These are phyloP conservation scores for Lophium mytilinum DNA, from an alignment of 495 filamentous ascomycete species.

Conservation along the genomic window DNA sequence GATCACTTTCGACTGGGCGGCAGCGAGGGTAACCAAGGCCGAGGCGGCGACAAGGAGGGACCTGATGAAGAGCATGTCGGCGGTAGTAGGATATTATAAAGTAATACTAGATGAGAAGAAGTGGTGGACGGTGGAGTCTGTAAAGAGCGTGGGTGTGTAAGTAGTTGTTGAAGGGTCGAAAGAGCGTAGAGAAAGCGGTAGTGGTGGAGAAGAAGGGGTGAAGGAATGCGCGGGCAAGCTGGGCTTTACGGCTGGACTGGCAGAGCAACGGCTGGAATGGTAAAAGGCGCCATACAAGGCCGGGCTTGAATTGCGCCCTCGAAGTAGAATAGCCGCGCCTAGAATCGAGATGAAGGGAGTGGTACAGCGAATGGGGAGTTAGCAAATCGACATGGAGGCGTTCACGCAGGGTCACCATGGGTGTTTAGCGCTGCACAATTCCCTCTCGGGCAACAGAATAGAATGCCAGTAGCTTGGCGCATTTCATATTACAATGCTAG, in stretches of 20 bases:
- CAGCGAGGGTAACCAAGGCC: conserved; percentile 24
- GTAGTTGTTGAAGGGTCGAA: conserved; percentile 1
- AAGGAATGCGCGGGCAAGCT: conserved; percentile 16
- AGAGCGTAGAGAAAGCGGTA: conserved; percentile 14
- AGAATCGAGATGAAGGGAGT: too few relatives aligned
- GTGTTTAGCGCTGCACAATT: not conserved
- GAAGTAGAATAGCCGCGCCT: not conserved
- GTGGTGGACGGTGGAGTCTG: not conserved
- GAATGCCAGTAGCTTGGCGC: too few relatives aligned
- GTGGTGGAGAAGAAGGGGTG: not conserved
- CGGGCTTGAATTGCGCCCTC: not conserved
- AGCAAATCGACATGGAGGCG: too few relatives aligned
- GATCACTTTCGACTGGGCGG: conserved; percentile 25
- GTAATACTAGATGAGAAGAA: not conserved
- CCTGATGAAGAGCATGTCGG: conserved; percentile 32
- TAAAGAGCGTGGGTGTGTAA: not conserved
- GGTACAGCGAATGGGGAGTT: too few relatives aligned
- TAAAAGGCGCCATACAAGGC: not conserved
- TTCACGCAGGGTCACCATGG: too few relatives aligned
- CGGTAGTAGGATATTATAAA: not conserved
- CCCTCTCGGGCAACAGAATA: not conserved
- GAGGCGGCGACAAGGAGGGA: conserved; percentile 22
- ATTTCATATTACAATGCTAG: too few relatives aligned
- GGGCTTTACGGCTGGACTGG: conserved; percentile 18
- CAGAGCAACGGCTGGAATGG: conserved; percentile 17